A percentile compares a stretch with the other conserved stretches of the same genome.
Evolutionary conservation across 176 grass and related monocot genomes (phyloP).

Genomic region (Bothriochloa decipiens): DNA sequence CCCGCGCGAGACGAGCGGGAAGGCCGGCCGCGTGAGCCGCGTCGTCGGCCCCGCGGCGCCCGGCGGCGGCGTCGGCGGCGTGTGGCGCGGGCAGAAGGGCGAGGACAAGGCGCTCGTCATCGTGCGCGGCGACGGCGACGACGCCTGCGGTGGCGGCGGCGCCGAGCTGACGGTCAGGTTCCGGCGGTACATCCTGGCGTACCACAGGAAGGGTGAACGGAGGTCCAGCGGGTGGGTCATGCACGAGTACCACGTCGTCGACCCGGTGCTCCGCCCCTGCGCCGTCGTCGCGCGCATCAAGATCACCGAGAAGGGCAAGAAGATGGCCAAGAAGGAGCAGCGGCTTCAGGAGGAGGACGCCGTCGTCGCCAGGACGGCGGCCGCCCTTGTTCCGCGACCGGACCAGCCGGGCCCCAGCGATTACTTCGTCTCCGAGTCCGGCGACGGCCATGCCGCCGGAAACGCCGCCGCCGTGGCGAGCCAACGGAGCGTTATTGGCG

Average conservation of each 20-base stretch:
- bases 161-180: not conserved
- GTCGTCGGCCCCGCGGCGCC: not conserved
- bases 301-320: not conserved
- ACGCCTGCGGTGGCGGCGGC: not conserved
- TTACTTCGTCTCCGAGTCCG: not conserved
- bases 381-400: not conserved
- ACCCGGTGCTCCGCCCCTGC: not conserved
- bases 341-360: not conserved
- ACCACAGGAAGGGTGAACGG: not conserved
- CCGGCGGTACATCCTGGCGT: not conserved
- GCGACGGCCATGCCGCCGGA: not conserved
- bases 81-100: slow-evolving; percentile 28
- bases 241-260: slow-evolving; percentile 25
- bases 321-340: not conserved
- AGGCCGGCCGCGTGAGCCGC: not conserved
- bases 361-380: not conserved
- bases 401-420: not conserved
- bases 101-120: not conserved
- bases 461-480: too few species aligned
- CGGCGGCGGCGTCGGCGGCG: not conserved
- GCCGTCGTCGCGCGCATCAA: slow-evolving; percentile 30
- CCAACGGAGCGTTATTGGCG: not conserved
- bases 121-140: not conserved
- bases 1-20: too few species aligned
- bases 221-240: slow-evolving; percentile 19